A percentile compares a stretch with the other conserved stretches of the same genome.
Conservation (phyloP, 345 rosid genomes). For the Gossypium longicalyx region DNA sequence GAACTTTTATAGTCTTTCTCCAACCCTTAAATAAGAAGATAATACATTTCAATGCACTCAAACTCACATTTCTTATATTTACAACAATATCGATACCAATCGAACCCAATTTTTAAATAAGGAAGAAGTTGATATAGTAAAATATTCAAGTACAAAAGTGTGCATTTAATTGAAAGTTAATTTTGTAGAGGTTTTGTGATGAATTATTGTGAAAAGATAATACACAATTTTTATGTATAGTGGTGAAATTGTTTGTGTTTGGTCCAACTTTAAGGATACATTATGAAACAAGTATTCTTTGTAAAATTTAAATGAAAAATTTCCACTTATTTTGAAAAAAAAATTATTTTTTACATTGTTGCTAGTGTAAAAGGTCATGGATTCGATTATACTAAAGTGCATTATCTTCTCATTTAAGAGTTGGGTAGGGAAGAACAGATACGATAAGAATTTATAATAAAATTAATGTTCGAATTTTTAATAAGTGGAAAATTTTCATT, state of each 20-base stretch:
- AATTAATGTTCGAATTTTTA: no score
- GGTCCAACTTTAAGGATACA: conserved; percentile 11
- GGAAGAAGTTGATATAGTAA: no score
- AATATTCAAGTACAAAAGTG: not conserved
- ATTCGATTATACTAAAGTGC: rapidly evolving
- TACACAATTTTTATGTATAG: not conserved
- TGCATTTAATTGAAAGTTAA: not conserved
- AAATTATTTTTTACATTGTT: no score
- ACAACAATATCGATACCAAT: rapidly evolving
- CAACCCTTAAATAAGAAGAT: rapidly evolving
- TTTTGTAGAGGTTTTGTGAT: not conserved
- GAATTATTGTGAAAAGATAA: not conserved
- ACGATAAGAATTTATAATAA: no score
- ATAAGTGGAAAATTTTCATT: no score
- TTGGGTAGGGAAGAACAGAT: rapidly evolving
- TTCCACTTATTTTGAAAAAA: rapidly evolving
- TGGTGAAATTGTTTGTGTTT: not conserved
- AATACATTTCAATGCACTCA: no score
- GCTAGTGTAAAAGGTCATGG: rapidly evolving
- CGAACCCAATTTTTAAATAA: no score
- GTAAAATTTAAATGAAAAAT: not conserved
- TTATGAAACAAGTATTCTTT: not conserved
- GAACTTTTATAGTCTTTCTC: rapidly evolving
- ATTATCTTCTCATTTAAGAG: no score
- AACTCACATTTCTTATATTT: no score